These are phyloP conservation scores for Malus asiatica DNA, from an alignment of 306 rosid genomes.

Conservation along the genomic window DNA sequence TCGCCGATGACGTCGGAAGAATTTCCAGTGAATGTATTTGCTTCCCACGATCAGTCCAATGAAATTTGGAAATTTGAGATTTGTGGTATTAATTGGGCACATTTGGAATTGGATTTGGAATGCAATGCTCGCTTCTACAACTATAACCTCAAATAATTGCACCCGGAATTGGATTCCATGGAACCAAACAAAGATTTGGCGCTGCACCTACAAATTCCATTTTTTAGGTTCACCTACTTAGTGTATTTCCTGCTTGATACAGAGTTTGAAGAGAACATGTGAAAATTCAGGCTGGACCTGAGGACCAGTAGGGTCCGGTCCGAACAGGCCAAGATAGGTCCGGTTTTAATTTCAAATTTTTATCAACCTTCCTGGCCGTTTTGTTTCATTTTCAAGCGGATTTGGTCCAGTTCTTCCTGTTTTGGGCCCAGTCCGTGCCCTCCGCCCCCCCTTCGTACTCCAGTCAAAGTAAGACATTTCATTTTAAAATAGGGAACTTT, in stretches of 20 bases:
- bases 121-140: not conserved
- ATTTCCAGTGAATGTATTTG: not conserved
- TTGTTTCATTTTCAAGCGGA: too few species aligned
- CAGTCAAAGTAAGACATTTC: too few species aligned
- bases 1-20: not conserved
- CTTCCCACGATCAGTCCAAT: not conserved
- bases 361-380: too few species aligned
- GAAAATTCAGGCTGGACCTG: not conserved
- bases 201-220: not conserved
- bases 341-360: too few species aligned
- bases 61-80: not conserved
- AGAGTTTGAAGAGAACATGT: not conserved
- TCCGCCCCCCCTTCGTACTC: too few species aligned
- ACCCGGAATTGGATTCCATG: not conserved
- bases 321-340: too few species aligned
- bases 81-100: not conserved
- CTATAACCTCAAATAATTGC: not conserved
- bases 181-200: not conserved
- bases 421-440: too few species aligned
- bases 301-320: too few species aligned
- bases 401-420: too few species aligned
- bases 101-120: not conserved
- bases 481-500: too few species aligned
- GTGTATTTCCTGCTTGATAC: not conserved
- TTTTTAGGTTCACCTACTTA: not conserved